A percentile compares a stretch with the other conserved stretches of the same genome.
Evolutionary conservation across 352 stramenopile genomes (phyloP).

Genomic region (Globisporangium takayamanum): DNA sequence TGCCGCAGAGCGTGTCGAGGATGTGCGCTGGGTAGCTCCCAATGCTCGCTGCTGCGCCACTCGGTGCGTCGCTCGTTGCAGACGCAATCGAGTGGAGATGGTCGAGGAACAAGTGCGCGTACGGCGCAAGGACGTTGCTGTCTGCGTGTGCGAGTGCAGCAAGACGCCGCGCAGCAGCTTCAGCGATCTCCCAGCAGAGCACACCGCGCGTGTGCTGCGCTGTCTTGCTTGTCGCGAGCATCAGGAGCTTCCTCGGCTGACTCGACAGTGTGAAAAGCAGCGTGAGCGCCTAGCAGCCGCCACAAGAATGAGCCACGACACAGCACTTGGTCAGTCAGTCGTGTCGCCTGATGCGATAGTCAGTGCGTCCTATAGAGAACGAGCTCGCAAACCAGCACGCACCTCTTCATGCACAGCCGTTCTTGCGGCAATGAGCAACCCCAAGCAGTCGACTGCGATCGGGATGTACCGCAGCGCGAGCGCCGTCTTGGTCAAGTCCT

Average conservation of each 20-base stretch:
- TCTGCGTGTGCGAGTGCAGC: conserved; percentile 35
- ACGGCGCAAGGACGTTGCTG: conserved; percentile 36
- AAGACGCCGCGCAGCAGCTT: conserved; percentile 41
- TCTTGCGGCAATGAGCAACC: conserved; percentile 27
- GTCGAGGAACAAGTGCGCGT: conserved; percentile 69
- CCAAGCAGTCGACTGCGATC: conserved; percentile 30
- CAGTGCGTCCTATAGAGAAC: background rate
- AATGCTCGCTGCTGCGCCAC: conserved; percentile 1
- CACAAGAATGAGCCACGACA: no score
- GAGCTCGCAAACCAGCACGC: background rate
- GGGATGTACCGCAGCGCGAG: conserved; percentile 35
- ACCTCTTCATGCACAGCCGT: conserved; percentile 61
- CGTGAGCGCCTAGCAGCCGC: conserved; percentile 39
- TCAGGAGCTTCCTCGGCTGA: conserved; percentile 51
- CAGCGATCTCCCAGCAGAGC: conserved; percentile 61
- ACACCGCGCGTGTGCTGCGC: conserved; percentile 26
- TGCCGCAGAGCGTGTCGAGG: conserved; percentile 59
- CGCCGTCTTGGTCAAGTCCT: conserved; percentile 19
- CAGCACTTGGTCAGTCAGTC: no score
- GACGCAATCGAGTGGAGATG: conserved; percentile 67
- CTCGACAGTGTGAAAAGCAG: conserved; percentile 64
- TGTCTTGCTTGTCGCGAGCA: conserved; percentile 29
- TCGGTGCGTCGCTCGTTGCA: conserved; percentile 19
- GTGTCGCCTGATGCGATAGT: no score
- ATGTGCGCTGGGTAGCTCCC: conserved; percentile 50